A percentile compares a stretch with the other conserved stretches of the same genome.
phyloP scores from a whole-genome alignment of 768 basidiomycete genomes.

The Boletus patriciae region DNA sequence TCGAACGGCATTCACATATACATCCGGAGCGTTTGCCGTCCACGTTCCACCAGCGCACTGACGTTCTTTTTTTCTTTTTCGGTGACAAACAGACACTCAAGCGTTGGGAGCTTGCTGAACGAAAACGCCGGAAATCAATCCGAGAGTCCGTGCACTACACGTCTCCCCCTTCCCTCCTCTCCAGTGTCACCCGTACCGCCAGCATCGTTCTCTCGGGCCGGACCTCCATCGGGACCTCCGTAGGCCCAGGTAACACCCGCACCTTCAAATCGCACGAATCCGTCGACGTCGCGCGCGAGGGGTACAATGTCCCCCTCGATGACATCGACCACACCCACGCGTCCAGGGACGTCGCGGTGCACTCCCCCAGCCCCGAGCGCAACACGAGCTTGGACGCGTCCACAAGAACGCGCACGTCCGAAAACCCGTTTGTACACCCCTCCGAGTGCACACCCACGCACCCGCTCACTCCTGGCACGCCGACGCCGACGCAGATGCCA shows the following conservation, averaged over 20 bases:
- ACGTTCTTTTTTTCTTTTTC: not conserved
- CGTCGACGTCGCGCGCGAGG: conserved; percentile 39
- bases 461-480: not conserved
- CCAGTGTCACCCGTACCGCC: conserved; percentile 58
- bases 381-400: conserved; percentile 11
- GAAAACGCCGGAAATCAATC: conserved; percentile 69
- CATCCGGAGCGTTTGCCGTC: not conserved
- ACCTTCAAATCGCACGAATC: conserved; percentile 52
- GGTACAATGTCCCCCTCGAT: conserved; percentile 49
- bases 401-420: not conserved
- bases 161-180: conserved; percentile 47
- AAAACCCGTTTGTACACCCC: conserved; percentile 49
- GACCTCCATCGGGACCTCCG: conserved; percentile 34
- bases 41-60: not conserved
- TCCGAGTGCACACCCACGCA: conserved; percentile 14
- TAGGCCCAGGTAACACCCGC: conserved; percentile 35
- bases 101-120: conserved; percentile 77
- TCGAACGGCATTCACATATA: conserved; percentile 1
- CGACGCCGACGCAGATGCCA: not conserved
- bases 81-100: conserved; percentile 56
- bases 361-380: conserved; percentile 23
- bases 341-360: conserved; percentile 40
- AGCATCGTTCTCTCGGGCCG: conserved; percentile 54
- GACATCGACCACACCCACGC: conserved; percentile 42
- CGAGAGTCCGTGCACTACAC: conserved; percentile 49